A percentile compares a stretch with the other conserved stretches of the same genome.
Conservation (phyloP, 108 stramenopile species). For the Nitzschia sp. region DNA sequence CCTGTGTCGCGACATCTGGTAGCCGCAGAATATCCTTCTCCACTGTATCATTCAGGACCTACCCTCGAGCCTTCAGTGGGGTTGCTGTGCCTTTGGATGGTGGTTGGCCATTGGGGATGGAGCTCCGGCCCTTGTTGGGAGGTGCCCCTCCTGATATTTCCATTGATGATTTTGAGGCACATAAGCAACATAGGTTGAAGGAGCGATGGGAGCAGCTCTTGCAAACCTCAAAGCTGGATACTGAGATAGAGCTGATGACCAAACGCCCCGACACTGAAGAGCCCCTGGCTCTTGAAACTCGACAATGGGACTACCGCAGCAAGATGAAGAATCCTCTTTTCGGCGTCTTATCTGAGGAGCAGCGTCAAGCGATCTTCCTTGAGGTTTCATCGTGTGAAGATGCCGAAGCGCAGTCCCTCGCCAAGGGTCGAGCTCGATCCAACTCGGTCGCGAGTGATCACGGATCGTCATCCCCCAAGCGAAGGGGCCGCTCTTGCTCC, state of each 20-base stretch:
- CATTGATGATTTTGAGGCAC: slow-evolving; percentile 64
- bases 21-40: slow-evolving; percentile 20
- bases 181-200: slow-evolving; percentile 59
- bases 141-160: not conserved
- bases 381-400: not conserved
- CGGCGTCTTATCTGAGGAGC: slow-evolving; percentile 34
- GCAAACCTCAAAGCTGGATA: slow-evolving; percentile 24
- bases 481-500: slow-evolving; percentile 5
- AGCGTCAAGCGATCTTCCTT: slow-evolving; percentile 33
- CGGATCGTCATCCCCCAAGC: slow-evolving; percentile 16
- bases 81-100: slow-evolving; percentile 78
- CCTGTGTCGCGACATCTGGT: not conserved
- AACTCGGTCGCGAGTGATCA: slow-evolving; percentile 22
- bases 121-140: slow-evolving; percentile 17
- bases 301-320: slow-evolving; percentile 78
- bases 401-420: not conserved
- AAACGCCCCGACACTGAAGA: slow-evolving; percentile 20
- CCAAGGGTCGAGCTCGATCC: slow-evolving; percentile 31
- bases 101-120: slow-evolving; percentile 82
- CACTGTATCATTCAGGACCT: slow-evolving; percentile 20
- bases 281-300: slow-evolving; percentile 53
- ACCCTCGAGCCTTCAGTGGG: slow-evolving; percentile 42
- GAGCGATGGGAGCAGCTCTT: slow-evolving; percentile 54
- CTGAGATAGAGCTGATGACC: slow-evolving; percentile 11
- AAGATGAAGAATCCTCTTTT: slow-evolving; percentile 52